Evolutionary conservation across 441 rosid genomes (phyloP).

Genomic region (Viola pubescens): DNA sequence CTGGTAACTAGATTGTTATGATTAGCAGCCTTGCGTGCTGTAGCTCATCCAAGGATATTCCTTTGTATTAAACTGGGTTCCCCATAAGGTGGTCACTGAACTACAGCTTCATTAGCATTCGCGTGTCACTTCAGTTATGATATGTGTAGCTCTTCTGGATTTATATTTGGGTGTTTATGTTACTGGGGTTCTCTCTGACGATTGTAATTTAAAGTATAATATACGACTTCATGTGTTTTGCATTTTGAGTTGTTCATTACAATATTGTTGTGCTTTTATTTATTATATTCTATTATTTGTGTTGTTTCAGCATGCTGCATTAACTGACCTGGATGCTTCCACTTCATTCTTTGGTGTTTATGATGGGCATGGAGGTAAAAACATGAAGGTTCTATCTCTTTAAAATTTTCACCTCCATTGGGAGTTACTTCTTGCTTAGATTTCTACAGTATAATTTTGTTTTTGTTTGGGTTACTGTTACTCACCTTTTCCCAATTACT

Average conservation of each 20-base stretch:
- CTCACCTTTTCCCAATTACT: slow-evolving; percentile 14
- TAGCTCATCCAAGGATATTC: too few species aligned
- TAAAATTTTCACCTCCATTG: background rate
- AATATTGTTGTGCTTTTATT: slow-evolving; percentile 15
- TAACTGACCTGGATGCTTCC: slow-evolving; percentile 54
- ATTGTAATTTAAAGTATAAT: background rate
- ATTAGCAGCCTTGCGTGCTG: background rate
- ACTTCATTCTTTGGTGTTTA: slow-evolving; percentile 86
- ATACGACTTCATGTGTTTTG: background rate
- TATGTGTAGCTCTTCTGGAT: background rate
- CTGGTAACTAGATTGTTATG: background rate
- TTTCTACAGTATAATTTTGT: background rate
- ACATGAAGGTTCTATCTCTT: slow-evolving; percentile 15
- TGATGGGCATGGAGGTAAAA: slow-evolving; percentile 99
- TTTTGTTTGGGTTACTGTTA: background rate
- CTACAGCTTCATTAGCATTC: background rate
- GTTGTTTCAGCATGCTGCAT: slow-evolving; percentile 58
- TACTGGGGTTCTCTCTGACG: background rate
- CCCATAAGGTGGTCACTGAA: background rate
- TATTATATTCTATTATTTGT: background rate
- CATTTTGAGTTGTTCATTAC: background rate
- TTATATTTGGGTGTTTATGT: background rate
- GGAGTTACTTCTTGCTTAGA: too few species aligned
- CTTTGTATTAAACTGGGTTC: background rate
- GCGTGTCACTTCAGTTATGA: background rate